Conservation (phyloP, 1,139 yeast genomes). For the Pichia sp. region DNA sequence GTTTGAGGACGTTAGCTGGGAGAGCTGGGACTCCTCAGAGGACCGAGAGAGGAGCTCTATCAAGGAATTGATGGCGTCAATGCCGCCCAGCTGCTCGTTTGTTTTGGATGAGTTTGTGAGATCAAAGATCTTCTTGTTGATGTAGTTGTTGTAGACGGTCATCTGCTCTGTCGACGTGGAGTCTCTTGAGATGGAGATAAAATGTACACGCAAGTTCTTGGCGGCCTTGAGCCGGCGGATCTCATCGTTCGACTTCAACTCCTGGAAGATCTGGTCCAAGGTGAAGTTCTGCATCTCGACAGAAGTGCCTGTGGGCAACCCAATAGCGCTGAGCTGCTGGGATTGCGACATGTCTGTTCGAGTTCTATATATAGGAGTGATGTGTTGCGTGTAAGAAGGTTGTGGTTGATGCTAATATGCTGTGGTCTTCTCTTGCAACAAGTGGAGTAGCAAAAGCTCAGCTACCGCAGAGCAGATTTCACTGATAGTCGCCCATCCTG, state of each 20-base stretch:
- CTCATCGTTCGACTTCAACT: slow-evolving; percentile 44
- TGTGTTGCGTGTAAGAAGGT: not conserved
- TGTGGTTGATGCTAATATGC: too few relatives aligned
- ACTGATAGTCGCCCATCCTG: slow-evolving; percentile 2
- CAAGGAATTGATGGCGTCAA: slow-evolving; percentile 82
- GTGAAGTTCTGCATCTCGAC: slow-evolving; percentile 31
- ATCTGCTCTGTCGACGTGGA: slow-evolving; percentile 69
- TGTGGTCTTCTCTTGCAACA: too few relatives aligned
- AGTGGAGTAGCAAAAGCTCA: not conserved
- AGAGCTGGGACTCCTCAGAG: slow-evolving; percentile 24
- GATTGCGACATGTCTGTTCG: slow-evolving; percentile 15
- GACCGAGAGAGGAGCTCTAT: slow-evolving; percentile 44
- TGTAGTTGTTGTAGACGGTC: slow-evolving; percentile 75
- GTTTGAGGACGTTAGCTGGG: slow-evolving; percentile 22
- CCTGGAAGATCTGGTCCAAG: slow-evolving; percentile 50
- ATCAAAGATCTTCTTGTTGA: slow-evolving; percentile 84
- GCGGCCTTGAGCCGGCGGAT: slow-evolving; percentile 53
- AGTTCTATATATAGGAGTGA: too few relatives aligned
- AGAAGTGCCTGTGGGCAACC: slow-evolving; percentile 18
- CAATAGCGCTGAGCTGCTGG: slow-evolving; percentile 8
- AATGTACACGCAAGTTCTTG: slow-evolving; percentile 59
- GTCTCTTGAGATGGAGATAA: slow-evolving; percentile 71
- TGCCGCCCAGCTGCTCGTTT: slow-evolving; percentile 79
- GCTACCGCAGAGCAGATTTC: not conserved
- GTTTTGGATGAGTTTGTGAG: slow-evolving; percentile 72